Evolutionary conservation across 75 land plant species (phyloP).

Genomic region (Pinus tabuliformis): DNA sequence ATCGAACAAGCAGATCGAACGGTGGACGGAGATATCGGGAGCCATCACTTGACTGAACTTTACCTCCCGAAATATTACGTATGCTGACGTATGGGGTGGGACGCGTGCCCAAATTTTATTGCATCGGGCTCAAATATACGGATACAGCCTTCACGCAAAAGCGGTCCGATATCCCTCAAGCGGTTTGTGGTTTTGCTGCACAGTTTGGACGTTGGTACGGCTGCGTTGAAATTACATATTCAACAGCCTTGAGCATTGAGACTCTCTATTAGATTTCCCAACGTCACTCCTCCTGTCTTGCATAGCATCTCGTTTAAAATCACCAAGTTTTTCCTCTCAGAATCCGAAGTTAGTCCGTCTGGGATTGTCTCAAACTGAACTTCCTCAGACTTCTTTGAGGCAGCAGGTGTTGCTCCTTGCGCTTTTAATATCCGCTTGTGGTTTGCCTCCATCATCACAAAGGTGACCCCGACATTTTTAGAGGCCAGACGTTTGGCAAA

Average conservation of each 20-base stretch:
- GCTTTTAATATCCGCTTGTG: not conserved
- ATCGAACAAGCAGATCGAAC: too few relatives aligned
- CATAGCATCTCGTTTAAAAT: not conserved
- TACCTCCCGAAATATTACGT: too few relatives aligned
- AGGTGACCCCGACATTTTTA: not conserved
- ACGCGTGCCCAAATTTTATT: too few relatives aligned
- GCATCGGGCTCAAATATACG: too few relatives aligned
- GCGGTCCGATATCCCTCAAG: too few relatives aligned
- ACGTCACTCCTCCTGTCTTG: not conserved
- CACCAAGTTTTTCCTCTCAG: not conserved
- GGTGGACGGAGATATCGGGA: too few relatives aligned
- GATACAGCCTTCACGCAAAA: too few relatives aligned
- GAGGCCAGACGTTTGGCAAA: not conserved
- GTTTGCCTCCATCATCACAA: not conserved
- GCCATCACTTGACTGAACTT: too few relatives aligned
- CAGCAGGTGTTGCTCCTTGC: not conserved
- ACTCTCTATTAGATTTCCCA: constrained; percentile 25
- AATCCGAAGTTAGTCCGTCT: not conserved
- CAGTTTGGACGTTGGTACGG: too few relatives aligned
- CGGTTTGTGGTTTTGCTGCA: too few relatives aligned
- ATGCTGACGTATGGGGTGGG: too few relatives aligned
- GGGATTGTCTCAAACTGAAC: not conserved
- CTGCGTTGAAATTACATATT: too few relatives aligned
- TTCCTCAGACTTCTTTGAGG: not conserved
- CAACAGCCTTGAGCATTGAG: constrained; percentile 12